Conservation (phyloP, 2,329 filamentous ascomycete genomes). For the Penicillium sp. region DNA sequence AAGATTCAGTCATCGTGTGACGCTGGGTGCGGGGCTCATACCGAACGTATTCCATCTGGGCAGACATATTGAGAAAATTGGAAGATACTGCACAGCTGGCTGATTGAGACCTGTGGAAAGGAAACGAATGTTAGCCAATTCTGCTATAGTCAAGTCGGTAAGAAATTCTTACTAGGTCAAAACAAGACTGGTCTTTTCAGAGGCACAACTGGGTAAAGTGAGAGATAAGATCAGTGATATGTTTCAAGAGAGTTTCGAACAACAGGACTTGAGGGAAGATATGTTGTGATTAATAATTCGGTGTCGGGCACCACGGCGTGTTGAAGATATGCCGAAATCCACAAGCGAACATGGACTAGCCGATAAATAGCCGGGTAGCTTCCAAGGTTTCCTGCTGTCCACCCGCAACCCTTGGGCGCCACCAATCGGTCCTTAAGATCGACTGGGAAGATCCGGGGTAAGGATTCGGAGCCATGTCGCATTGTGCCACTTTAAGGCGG, state of each 20-base stretch:
- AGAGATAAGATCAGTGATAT: neutral
- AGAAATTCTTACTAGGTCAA: neutral
- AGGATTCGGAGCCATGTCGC: neutral
- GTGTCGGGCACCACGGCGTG: neutral
- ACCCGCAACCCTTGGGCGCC: neutral
- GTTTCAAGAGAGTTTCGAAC: neutral
- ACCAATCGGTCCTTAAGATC: neutral
- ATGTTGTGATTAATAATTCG: neutral
- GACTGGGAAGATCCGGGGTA: neutral
- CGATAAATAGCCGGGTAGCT: neutral
- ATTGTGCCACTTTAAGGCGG: neutral
- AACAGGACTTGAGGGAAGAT: neutral
- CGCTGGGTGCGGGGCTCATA: neutral
- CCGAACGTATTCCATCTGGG: slow-evolving; percentile 4
- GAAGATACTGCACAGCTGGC: neutral
- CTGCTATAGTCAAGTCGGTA: too few species aligned
- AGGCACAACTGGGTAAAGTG: neutral
- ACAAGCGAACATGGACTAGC: neutral
- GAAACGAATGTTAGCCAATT: neutral
- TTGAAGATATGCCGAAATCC: slow-evolving; percentile 1
- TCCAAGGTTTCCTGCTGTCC: neutral
- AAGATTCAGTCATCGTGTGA: neutral
- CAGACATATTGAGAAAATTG: neutral
- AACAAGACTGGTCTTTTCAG: neutral
- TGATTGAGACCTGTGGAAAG: neutral